These are phyloP conservation scores for Penicillium longicatenatum DNA, from an alignment of 495 filamentous ascomycete species.

Conservation along the genomic window DNA sequence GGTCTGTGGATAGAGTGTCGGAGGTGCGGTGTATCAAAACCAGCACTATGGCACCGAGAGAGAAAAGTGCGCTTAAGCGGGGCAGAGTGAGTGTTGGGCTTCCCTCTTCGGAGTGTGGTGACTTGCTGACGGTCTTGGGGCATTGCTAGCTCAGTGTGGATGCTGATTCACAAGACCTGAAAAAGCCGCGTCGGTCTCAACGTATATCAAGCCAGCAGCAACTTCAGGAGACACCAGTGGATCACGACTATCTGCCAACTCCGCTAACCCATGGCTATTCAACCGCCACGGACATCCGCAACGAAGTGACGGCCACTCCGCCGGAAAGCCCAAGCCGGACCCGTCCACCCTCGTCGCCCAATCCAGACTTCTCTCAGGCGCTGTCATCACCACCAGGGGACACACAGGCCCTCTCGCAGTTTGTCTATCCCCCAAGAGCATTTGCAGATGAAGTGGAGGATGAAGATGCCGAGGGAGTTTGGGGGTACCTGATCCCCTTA, in stretches of 20 bases:
- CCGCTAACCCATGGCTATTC: constrained; percentile 72
- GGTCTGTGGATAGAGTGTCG: constrained; percentile 17
- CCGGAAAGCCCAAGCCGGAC: constrained; percentile 63
- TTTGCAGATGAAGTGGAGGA: constrained; percentile 82
- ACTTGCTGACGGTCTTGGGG: constrained; percentile 18
- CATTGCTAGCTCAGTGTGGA: constrained; percentile 39
- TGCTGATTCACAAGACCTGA: constrained; percentile 44
- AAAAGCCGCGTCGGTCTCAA: constrained; percentile 56
- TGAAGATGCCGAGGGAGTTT: constrained; percentile 80
- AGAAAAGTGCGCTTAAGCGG: constrained; percentile 58
- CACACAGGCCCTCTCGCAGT: constrained; percentile 75
- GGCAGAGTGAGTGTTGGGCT: constrained; percentile 38
- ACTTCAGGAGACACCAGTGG: constrained; percentile 58
- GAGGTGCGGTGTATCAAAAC: constrained; percentile 12
- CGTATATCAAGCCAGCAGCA: constrained; percentile 55
- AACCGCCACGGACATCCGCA: constrained; percentile 62
- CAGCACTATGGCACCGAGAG: constrained; percentile 49
- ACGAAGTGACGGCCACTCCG: constrained; percentile 73
- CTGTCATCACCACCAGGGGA: constrained; percentile 68
- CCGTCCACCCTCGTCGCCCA: constrained; percentile 51
- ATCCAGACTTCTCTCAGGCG: constrained; percentile 62
- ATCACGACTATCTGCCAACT: constrained; percentile 75
- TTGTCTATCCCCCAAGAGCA: constrained; percentile 69
- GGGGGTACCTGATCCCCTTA: constrained; percentile 90
- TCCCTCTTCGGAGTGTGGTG: not conserved